These are phyloP conservation scores for Diaporthe vexans DNA, from an alignment of 2,329 filamentous ascomycete species.

Conservation along the genomic window DNA sequence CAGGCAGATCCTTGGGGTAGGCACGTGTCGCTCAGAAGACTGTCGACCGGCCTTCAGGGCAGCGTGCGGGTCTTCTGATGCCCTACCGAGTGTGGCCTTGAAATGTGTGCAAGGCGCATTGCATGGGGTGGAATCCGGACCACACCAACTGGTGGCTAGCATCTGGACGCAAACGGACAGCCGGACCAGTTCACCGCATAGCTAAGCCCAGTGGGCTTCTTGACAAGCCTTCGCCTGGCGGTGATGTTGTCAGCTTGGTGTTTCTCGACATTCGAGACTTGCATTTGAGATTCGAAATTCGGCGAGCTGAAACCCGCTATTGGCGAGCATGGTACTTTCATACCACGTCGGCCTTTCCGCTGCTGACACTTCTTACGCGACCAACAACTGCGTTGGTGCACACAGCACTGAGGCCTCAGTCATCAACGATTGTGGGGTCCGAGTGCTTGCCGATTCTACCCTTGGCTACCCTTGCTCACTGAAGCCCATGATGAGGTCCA, in stretches of 20 bases:
- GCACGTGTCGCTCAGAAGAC: background rate
- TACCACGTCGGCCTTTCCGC: background rate
- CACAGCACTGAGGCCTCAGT: background rate
- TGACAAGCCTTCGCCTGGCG: background rate
- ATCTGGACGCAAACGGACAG: background rate
- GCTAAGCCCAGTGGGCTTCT: background rate
- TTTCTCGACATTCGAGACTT: background rate
- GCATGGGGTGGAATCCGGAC: background rate
- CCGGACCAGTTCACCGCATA: background rate
- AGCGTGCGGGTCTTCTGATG: background rate
- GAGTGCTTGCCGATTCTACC: background rate
- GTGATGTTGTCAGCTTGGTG: background rate
- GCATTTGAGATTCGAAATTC: background rate
- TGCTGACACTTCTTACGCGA: background rate
- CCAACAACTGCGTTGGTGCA: background rate
- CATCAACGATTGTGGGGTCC: background rate
- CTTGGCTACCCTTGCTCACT: background rate
- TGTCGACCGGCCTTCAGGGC: background rate
- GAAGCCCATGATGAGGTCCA: background rate
- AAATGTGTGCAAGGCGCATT: background rate
- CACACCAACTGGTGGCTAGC: background rate
- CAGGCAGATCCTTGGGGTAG: too few relatives aligned
- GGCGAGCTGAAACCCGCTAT: background rate
- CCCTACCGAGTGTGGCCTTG: background rate
- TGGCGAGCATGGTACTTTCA: background rate